A percentile compares a stretch with the other conserved stretches of the same genome.
phyloP scores from a whole-genome alignment of 2,329 filamentous ascomycete species.

The Neopestalotiopsis clavispora region DNA sequence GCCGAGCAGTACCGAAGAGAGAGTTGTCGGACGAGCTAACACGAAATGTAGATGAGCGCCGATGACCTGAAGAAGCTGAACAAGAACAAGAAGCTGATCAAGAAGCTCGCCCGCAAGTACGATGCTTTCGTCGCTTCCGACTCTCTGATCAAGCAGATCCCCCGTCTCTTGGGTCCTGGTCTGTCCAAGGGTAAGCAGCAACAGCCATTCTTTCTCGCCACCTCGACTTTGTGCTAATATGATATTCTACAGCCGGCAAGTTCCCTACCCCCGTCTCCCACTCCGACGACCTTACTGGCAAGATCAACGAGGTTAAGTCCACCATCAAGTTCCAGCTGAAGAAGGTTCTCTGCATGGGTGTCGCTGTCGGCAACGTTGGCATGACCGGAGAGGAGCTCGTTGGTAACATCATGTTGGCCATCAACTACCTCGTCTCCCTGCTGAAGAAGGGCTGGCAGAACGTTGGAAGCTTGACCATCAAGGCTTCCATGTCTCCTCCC shows the following conservation, averaged over 20 bases:
- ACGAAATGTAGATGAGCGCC: conserved; percentile 70
- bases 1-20: neutral
- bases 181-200: conserved; percentile 82
- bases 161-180: conserved; percentile 98
- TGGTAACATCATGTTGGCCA: conserved; percentile 98
- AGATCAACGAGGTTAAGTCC: conserved; percentile 99
- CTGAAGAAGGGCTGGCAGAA: conserved; percentile 99
- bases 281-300: conserved; percentile 88
- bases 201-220: neutral
- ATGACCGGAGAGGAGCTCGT: conserved; percentile 97
- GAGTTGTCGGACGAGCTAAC: neutral
- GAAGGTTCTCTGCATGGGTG: conserved; percentile 99
- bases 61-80: conserved; percentile 99
- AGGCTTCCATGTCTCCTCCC: conserved; percentile 99
- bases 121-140: conserved; percentile 99
- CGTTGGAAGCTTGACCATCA: conserved; percentile 99
- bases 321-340: conserved; percentile 99
- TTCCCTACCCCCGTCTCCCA: conserved; percentile 99
- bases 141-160: conserved; percentile 98
- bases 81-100: conserved; percentile 81
- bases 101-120: conserved; percentile 99
- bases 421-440: conserved; percentile 99
- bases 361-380: conserved; percentile 97
- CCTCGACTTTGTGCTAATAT: neutral
- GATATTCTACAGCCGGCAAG: conserved; percentile 79